phyloP scores from a whole-genome alignment of 2,329 filamentous ascomycete genomes.

The Pyrenochaeta sp. region DNA sequence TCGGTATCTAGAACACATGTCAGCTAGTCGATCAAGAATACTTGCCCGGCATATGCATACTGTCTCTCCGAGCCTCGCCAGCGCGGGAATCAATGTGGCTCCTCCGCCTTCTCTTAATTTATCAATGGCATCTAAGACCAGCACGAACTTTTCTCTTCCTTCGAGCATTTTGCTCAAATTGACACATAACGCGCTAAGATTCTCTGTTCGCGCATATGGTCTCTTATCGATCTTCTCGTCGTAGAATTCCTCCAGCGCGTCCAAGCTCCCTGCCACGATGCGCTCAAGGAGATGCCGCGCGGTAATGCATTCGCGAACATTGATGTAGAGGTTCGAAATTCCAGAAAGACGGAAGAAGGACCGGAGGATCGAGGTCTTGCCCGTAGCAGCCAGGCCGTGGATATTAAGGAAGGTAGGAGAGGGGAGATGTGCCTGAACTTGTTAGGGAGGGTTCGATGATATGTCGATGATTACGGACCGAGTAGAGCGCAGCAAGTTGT shows the following conservation, averaged over 20 bases:
- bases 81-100: slow-evolving; percentile 77
- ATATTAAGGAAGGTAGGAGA: slow-evolving; percentile 77
- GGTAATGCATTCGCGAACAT: slow-evolving; percentile 79
- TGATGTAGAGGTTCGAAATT: slow-evolving; percentile 68
- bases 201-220: slow-evolving; percentile 74
- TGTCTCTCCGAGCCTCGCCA: slow-evolving; percentile 82
- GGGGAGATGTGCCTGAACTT: slow-evolving; percentile 66
- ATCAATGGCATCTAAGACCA: slow-evolving; percentile 90
- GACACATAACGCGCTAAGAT: slow-evolving; percentile 76
- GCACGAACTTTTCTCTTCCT: slow-evolving; percentile 69
- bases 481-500: slow-evolving; percentile 55
- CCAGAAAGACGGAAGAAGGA: slow-evolving; percentile 64
- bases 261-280: slow-evolving; percentile 62
- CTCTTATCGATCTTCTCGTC: slow-evolving; percentile 47
- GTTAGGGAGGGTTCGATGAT: slow-evolving; percentile 19
- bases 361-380: slow-evolving; percentile 77
- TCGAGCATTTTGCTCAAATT: slow-evolving; percentile 72
- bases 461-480: no score
- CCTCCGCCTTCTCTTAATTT: slow-evolving; percentile 79
- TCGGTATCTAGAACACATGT: slow-evolving; percentile 69
- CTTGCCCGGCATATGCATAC: no score
- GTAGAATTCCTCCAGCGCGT: slow-evolving; percentile 52
- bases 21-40: slow-evolving; percentile 3
- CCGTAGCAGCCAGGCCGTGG: slow-evolving; percentile 85
- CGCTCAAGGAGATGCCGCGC: slow-evolving; percentile 79